Evolutionary conservation across 2,329 filamentous ascomycete species (phyloP).

Genomic region (Diaporthe ampelina): DNA sequence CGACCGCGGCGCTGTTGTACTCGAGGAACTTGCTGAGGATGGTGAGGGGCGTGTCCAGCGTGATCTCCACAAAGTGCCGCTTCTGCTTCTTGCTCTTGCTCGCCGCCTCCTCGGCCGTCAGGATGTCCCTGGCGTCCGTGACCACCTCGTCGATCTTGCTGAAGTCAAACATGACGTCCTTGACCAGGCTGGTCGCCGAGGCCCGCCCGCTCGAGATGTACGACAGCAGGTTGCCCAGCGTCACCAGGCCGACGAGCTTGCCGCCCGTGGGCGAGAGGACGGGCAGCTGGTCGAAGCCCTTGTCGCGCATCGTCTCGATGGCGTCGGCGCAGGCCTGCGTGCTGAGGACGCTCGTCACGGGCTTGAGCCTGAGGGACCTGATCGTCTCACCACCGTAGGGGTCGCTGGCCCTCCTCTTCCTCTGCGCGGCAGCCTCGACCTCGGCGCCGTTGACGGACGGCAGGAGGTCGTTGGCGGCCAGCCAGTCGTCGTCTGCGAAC

Average conservation of each 20-base stretch:
- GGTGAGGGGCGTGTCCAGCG: constrained; percentile 85
- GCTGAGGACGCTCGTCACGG: constrained; percentile 86
- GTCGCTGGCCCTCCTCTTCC: constrained; percentile 65
- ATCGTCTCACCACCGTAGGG: constrained; percentile 85
- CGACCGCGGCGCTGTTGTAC: constrained; percentile 96
- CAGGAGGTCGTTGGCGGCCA: constrained; percentile 94
- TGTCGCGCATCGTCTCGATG: constrained; percentile 98
- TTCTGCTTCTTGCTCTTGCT: constrained; percentile 67
- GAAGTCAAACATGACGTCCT: constrained; percentile 98
- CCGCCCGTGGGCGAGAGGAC: constrained; percentile 79
- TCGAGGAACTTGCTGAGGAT: constrained; percentile 94
- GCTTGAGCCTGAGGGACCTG: constrained; percentile 87
- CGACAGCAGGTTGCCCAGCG: constrained; percentile 92
- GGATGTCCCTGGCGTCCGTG: constrained; percentile 83
- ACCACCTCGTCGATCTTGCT: constrained; percentile 87
- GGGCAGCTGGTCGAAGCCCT: constrained; percentile 97
- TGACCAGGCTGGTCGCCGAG: constrained; percentile 78
- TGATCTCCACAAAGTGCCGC: constrained; percentile 93
- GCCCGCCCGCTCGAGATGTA: constrained; percentile 90
- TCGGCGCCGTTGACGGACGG: constrained; percentile 66
- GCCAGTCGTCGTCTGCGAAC: constrained; percentile 99
- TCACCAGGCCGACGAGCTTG: constrained; percentile 91
- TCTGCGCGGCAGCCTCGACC: constrained; percentile 57
- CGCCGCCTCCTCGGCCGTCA: constrained; percentile 52
- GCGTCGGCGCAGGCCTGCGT: constrained; percentile 84